phyloP scores from a whole-genome alignment of 495 filamentous ascomycete genomes.

The Aspergillus conjunctus region DNA sequence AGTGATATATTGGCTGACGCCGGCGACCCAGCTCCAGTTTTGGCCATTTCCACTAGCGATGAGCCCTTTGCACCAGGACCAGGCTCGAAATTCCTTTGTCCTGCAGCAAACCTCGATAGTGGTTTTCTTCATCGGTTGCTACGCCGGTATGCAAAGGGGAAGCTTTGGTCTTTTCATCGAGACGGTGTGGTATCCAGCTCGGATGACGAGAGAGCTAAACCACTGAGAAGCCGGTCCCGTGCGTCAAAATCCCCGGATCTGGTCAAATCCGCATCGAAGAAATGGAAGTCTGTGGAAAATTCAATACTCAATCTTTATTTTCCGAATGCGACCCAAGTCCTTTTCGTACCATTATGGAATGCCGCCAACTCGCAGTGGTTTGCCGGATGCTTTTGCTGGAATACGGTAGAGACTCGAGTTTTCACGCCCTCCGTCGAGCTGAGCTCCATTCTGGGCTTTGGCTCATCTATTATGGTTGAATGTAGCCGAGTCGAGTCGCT shows the following conservation, averaged over 20 bases:
- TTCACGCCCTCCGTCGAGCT: constrained; percentile 46
- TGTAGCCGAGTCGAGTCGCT: constrained; percentile 62
- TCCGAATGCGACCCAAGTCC: constrained; percentile 46
- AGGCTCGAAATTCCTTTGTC: constrained; percentile 32
- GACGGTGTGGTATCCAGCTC: constrained; percentile 47
- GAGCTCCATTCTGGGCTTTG: constrained; percentile 62
- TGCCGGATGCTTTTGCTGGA: constrained; percentile 68
- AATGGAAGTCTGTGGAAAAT: constrained; percentile 46
- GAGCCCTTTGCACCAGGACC: constrained; percentile 44
- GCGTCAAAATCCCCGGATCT: constrained; percentile 19
- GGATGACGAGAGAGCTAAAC: constrained; percentile 33
- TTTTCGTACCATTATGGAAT: constrained; percentile 68
- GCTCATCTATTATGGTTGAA: constrained; percentile 69
- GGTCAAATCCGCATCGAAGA: constrained; percentile 45
- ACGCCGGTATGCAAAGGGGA: constrained; percentile 61
- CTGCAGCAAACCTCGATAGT: constrained; percentile 42
- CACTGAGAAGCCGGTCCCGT: constrained; percentile 26
- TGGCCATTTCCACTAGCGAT: constrained; percentile 42
- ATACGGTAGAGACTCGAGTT: constrained; percentile 43
- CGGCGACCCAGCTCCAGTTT: constrained; percentile 37
- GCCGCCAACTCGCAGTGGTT: constrained; percentile 70
- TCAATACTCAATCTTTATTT: constrained; percentile 48
- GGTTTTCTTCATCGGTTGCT: constrained; percentile 54
- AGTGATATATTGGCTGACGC: constrained; percentile 35
- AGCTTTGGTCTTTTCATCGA: constrained; percentile 66